Evolutionary conservation across 345 rosid species (phyloP).

Genomic region (Gossypium stocksii): DNA sequence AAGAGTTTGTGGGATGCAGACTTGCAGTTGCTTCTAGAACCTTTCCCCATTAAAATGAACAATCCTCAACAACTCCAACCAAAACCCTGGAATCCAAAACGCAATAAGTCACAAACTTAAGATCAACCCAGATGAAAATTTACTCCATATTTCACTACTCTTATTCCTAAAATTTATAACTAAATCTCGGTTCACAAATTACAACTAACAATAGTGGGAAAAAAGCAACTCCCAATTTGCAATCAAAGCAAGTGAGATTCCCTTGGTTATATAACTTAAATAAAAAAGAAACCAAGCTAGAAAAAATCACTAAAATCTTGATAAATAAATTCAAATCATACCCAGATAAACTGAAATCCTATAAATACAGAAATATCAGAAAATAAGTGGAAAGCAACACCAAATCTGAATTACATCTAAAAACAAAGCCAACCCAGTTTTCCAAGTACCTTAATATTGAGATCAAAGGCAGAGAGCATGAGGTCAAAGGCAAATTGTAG

Average conservation of each 20-base stretch:
- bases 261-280: not conserved
- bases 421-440: not conserved
- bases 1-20: slow-evolving; percentile 92
- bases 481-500: slow-evolving; percentile 9
- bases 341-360: not conserved
- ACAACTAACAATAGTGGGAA: not conserved
- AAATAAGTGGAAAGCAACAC: not conserved
- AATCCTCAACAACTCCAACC: slow-evolving; percentile 13
- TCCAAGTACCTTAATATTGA: slow-evolving; percentile 12
- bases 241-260: not conserved
- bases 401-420: not conserved
- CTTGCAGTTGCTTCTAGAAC: slow-evolving; percentile 80
- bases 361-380: not conserved
- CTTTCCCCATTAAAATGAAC: slow-evolving; percentile 59
- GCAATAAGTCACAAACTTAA: slow-evolving; percentile 12
- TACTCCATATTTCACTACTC: not conserved
- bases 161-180: not conserved
- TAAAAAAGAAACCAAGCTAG: not conserved
- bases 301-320: not conserved
- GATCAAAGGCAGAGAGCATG: not conserved
- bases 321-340: not conserved
- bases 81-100: slow-evolving; percentile 23
- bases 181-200: not conserved
- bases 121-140: slow-evolving; percentile 16
- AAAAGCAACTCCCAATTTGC: not conserved